Base-by-base conservation (phyloP, 1,139 yeast genomes). In the Scheffersomyces titani region DNA sequence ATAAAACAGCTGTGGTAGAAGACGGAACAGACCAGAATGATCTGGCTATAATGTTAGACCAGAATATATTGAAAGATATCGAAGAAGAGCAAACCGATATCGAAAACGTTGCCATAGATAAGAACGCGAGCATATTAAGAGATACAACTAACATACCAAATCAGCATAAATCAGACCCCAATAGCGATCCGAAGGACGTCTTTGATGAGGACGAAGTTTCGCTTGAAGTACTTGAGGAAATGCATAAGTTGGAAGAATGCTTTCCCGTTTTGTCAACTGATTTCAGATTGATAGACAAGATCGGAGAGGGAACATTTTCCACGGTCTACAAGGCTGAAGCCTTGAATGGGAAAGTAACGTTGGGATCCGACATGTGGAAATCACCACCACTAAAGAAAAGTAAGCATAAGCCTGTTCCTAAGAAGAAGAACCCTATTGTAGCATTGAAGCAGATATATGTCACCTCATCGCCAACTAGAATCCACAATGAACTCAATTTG, bases 241-340 rank as follows among this genome's bases (percentile, higher is more conserved):
- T 92, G 81, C 78, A 77, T 51, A 77, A 79, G 56, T 78, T 93
- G 44, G 87, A 85, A 60, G 79, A 76, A 50, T 80, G 88, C 45
- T 92, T 93, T 67, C 88, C 88, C 2, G 82, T 82, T 0, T 76
- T 93, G 51, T 74, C 85, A 1, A 74, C 77, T 36, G 82, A 85
- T 52, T 93, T 89, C 67, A 78, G 86, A 49, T 75, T 94, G 22
- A 74, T 90, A 45, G 96, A 91, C 65, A 90, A 93, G 69, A 90
- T 93, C 62, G 99, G 99, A 13, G 98, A 93, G 70, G 98, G 98
- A 24, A 92, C 98, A 0, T 92, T 92, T 67, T 90, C 97, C 21
- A 85, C 92, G 1, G 97, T 94, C 4, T 94, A 92, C 78, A 89
- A 89, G 68, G 97, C 98, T 0, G 87, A 87, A 59, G 97, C 93